Evolutionary conservation across 768 basidiomycete species (phyloP), one percentile per base, ranked within the genome.

Genomic region (Leccinellum albellum): DNA sequence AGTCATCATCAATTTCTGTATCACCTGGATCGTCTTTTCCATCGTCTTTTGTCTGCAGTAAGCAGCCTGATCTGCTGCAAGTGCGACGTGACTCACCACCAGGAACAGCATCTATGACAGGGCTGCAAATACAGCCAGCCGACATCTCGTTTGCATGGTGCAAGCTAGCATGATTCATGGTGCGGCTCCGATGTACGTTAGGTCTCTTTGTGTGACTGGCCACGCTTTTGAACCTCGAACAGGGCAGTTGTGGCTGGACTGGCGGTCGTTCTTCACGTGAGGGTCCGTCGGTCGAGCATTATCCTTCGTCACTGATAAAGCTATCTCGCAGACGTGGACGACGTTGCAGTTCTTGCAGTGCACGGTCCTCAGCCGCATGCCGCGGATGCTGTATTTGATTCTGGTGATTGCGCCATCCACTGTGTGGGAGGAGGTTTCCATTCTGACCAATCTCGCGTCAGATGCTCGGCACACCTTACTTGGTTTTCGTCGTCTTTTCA

Each of bases 11-110:
- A 85, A 86, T 58, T 79, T 85, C 58, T 84, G 82, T 55, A 52
- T 79, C n/a, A 75, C 79, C 47, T 82, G 82, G 82, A 75, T 80
- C 10, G 61, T 85, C 42, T 83, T 78, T 61, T 84, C 84, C 6
- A 64, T 84, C 55, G 70, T 76, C 31, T 81, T 78, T 62, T 79
- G 75, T 62, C 58, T 86, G 20, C 64, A 77, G 85, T 84, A 59
- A 70, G 84, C 70, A 31, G 44, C n/a, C 13, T 13, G 28, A 32
- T 32, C 10, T 10, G 48, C 37, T 28, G 44, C 26, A 15, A 28
- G 46, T 24, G 37, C 12, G 20, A 57, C n/a, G 29, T 6, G 24
- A 50, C 61, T 65, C 59, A 67, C 26, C 44, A 12, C 20, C n/a
- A 40, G 23, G 13, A 42, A 32, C 50, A 78, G 77, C 28, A 42